phyloP scores from a whole-genome alignment of 306 rosid genomes.

The Cucurbita moschata region DNA sequence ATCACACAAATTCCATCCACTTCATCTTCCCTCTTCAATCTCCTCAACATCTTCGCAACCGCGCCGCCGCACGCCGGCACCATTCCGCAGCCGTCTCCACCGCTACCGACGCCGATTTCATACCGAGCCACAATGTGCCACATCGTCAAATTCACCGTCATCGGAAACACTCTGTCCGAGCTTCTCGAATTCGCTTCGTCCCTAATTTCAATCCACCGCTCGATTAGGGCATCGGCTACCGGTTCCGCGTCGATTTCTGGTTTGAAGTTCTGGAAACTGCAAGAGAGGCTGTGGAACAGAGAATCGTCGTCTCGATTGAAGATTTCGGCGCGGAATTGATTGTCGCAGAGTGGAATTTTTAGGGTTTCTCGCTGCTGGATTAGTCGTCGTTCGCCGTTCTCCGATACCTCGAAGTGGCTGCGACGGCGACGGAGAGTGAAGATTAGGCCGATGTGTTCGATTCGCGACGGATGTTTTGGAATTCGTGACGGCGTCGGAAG shows the following conservation, averaged over 20 bases:
- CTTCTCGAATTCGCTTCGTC: neutral
- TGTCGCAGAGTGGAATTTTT: neutral
- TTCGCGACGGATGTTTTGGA: too few relatives aligned
- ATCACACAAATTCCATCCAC: neutral
- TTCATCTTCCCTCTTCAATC: neutral
- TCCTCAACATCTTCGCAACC: neutral
- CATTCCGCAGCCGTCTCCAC: neutral
- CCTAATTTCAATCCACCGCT: neutral
- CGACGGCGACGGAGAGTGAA: too few relatives aligned
- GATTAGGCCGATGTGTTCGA: too few relatives aligned
- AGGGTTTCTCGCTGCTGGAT: neutral
- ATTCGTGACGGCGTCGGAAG: too few relatives aligned
- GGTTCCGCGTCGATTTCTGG: neutral
- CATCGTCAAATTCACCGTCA: neutral
- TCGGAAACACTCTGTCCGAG: neutral
- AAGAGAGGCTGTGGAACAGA: neutral
- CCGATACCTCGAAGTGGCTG: neutral
- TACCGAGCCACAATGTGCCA: neutral
- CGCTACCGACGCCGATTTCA: neutral
- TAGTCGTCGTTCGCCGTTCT: neutral
- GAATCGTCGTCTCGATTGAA: neutral
- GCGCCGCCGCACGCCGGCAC: neutral
- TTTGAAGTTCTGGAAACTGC: neutral
- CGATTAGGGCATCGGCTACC: neutral
- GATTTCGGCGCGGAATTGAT: neutral